Evolutionary conservation across 768 basidiomycete species (phyloP).

Genomic region (Paxillus involutus): DNA sequence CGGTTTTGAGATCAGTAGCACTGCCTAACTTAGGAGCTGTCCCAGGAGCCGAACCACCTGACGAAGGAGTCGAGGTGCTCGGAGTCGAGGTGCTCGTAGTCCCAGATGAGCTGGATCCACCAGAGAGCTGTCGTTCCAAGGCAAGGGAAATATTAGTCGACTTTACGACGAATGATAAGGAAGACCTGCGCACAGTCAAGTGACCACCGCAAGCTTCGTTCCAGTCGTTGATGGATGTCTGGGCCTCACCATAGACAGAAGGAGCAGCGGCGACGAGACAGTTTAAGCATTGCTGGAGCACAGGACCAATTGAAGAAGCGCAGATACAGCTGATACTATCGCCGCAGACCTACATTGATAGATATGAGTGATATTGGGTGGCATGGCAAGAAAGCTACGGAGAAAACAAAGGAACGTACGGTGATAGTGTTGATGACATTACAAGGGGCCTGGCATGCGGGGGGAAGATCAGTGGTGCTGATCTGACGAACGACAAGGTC

Average conservation of each 20-base stretch:
- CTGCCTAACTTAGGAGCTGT: neutral
- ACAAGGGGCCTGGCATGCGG: constrained; percentile 21
- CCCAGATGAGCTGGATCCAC: neutral
- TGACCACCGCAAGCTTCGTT: constrained; percentile 14
- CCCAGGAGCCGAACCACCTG: no score
- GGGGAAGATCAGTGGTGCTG: constrained; percentile 9
- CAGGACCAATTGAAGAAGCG: constrained; percentile 2
- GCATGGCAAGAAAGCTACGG: no score
- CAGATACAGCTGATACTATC: constrained; percentile 11
- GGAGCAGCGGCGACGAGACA: constrained; percentile 12
- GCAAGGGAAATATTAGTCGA: neutral
- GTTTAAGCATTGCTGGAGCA: constrained; percentile 17
- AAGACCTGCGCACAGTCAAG: constrained; percentile 16
- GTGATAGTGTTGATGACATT: constrained; percentile 15
- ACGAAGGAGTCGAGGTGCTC: no score
- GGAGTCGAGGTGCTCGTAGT: no score
- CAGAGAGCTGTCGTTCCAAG: constrained; percentile 7
- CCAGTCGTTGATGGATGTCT: constrained; percentile 12
- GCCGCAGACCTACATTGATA: constrained; percentile 8
- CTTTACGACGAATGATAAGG: neutral
- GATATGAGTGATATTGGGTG: no score
- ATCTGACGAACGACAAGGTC: constrained; percentile 23
- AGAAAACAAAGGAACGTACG: constrained; percentile 8
- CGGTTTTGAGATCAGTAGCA: constrained; percentile 4
- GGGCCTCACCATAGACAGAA: neutral